Evolutionary conservation across 345 rosid genomes (phyloP), one percentile per base, ranked within the genome.

Genomic region (Adansonia digitata): DNA sequence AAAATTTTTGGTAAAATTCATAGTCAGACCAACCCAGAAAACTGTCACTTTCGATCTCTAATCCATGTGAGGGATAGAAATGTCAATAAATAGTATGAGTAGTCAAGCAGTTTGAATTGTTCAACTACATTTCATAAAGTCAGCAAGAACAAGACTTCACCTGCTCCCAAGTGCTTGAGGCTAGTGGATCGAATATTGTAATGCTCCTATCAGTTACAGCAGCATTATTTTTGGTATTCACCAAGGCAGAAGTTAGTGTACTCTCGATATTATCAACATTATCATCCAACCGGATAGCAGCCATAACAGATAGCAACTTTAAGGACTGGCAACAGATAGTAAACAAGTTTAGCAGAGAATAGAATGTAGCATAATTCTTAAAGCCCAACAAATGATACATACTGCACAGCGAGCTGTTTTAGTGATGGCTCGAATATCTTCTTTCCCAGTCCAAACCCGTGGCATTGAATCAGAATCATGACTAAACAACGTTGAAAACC

Each of bases 381-480:
- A 69, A 10, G 59, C 49, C 62, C 74, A 77, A 52, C 6, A 72
- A 52, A 64, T 49, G 52, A 66, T 37, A 77, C 92, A 72, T 93
- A 96, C 99, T 6, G 94, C 89, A 71, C 91, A 89, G 75, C 97
- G 94, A 81, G 98, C 97, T 77, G 85, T 77, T 85, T 91, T 93
- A 27, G 98, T 96, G 74, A 96, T 96, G 63, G 94, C 94, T 79
- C 95, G 88, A 84, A 96, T 89, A 78, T 96, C 98, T 86, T 96
- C 99, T 53, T 92, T 96, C 81, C 99, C 98, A 12, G 93, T 93
- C 99, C 99, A 96, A 75, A 96, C 87, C 59, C 99, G 94, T 12
- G 99, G 97, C 95, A 96, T 92, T 73, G 99, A 96, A 77, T 96
- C 99, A 72, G 97, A 79, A 86, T 93, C 99, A 81, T 88, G 97